These are phyloP conservation scores for Mucor sp. DNA, from an alignment of 371 early-diverging fungal species.

Conservation along the genomic window DNA sequence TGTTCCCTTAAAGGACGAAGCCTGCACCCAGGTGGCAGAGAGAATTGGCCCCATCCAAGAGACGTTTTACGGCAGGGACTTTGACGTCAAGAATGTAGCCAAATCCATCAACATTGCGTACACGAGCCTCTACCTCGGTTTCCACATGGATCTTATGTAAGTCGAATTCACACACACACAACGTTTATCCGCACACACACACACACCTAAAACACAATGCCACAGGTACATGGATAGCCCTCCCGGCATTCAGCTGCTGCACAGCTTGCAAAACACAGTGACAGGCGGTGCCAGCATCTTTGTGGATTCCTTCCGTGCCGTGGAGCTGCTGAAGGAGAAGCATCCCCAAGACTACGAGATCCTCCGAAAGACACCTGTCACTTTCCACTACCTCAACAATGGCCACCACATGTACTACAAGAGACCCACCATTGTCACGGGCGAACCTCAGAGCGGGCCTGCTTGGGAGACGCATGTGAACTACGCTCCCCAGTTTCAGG, in stretches of 20 bases:
- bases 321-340: conserved; percentile 53
- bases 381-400: conserved; percentile 84
- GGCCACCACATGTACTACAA: conserved; percentile 74
- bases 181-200: background rate
- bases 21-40: conserved; percentile 62
- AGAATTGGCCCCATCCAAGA: conserved; percentile 77
- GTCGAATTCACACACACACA: conserved; percentile 16
- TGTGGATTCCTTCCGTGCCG: conserved; percentile 77
- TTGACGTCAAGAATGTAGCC: conserved; percentile 82
- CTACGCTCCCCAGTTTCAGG: conserved; percentile 92
- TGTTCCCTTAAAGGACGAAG: conserved; percentile 64
- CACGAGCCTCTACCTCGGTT: conserved; percentile 78
- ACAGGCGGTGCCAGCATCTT: conserved; percentile 82
- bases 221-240: conserved; percentile 71
- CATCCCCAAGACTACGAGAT: conserved; percentile 67
- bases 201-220: background rate
- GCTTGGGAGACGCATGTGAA: conserved; percentile 66
- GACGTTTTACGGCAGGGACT: conserved; percentile 84
- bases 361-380: conserved; percentile 64
- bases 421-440: conserved; percentile 71
- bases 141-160: conserved; percentile 94
- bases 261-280: conserved; percentile 78
- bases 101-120: conserved; percentile 90
- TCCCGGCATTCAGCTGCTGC: conserved; percentile 85
- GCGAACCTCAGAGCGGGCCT: conserved; percentile 38